Base-by-base conservation (phyloP, 2,329 filamentous ascomycete genomes). In the Madurella fahalii region DNA sequence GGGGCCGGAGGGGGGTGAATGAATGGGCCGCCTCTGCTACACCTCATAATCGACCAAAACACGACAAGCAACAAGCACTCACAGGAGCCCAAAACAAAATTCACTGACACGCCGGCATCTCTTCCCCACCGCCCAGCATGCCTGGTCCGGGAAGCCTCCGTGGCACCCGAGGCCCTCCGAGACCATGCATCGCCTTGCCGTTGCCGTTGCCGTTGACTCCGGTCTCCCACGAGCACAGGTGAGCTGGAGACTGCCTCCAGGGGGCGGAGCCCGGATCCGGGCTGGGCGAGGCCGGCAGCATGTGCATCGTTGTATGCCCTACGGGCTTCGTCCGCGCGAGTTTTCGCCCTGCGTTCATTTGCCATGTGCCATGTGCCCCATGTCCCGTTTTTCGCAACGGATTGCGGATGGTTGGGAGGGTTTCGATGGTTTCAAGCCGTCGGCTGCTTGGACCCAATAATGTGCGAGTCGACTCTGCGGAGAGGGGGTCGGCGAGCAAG, bases 11-110 rank as follows among this genome's bases (percentile, higher is more conserved):
- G 51, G 45, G 48, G 43, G 39, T 54, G 41, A 43, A 50, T 52
- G 48, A 52, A 57, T 53, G 53, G 55, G 51, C 55, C 53, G 41
- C 42, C 43, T 45, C 32, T 37, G 34, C 37, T 48, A 40, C 40
- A 49, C 55, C 46, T 46, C 56, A 47, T 31, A 17, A 49, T 34
- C 12, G 44, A 12, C 32, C 18, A 45, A 45, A 32, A 43, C 45
- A 51, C 4, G 18, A 48, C 13, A 13, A 20, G 18, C 17, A 39
- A 32, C 40, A 25, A 43, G 31, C 40, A 9, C 31, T n/a, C n/a
- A 25, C 25, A 25, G 25, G 25, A 25, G 25, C 25, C 25, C 25
- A 25, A 25, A 25, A 25, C 25, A 25, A 25, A 25, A 25, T 25
- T 25, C 25, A 25, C 7, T 25, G 25, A 25, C 25, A 9, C 4